Base-by-base conservation (phyloP, 2,329 filamentous ascomycete genomes). In the Lomentospora prolificans region DNA sequence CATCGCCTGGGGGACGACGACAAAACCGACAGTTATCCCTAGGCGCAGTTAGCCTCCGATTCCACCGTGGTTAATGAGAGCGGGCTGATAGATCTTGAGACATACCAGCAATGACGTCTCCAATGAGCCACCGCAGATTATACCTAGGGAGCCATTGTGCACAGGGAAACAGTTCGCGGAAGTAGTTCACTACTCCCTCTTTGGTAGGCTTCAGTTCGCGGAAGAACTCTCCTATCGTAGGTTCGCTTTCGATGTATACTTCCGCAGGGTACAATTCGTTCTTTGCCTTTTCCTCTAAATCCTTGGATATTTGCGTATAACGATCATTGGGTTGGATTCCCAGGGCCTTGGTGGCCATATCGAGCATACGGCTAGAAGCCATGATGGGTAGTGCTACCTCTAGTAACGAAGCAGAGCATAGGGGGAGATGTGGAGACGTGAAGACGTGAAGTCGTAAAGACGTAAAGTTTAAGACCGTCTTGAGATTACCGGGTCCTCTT, bases 1-100 rank as follows among this genome's bases (percentile, higher is more conserved):
- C 85, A 91, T 87, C 57, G 85, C 83, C 69, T 91, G 88, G 3
- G 87, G 87, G 50, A 90, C 84, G 27, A 90, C 86, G 10, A 90
- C 87, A 53, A 85, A 79, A 41, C 87, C 87, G 56, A 71, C 65
- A 3, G 70, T 72, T n/a, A 70, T 61, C 53, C 68, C 69, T 72
- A 51, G 1, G 2, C 10, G 10, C 8, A 57, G 24, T 68, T 55
- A 66, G 62, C 54, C 10, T 14, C 5, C 12, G 7, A 7, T 24
- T 41, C 8, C 12, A 31, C 19, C 17, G 19, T 44, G 7, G 14
- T n/a, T 8, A 2, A 19, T 4, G 28, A 36, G 25, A 50, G 14
- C 22, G 9, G 36, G 6, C 33, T 19, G 51, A 53, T 12, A 14
- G 24, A 24, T 3, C 14, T 27, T 19, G 19, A 30, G 14, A 46